Conservation (phyloP, 306 rosid species). For the Cucumis melo region DNA sequence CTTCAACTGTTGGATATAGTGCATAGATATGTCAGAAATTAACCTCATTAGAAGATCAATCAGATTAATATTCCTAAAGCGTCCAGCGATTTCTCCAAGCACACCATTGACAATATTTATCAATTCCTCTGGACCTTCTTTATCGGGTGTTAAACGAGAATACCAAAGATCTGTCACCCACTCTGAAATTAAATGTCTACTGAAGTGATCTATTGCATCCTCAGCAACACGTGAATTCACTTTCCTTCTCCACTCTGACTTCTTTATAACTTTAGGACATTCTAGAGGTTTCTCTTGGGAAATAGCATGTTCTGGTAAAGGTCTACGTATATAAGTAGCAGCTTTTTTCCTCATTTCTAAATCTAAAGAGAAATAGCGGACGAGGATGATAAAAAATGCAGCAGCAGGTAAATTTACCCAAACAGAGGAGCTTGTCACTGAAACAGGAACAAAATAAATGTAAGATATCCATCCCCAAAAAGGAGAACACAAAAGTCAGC, state of each 20-base stretch:
- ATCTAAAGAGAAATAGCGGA: constrained; percentile 80
- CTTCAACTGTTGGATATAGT: background rate
- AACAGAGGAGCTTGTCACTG: constrained; percentile 98
- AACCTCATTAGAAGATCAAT: constrained; percentile 93
- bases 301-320: constrained; percentile 28
- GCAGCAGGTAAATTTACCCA: constrained; percentile 97
- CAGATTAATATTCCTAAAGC: constrained; percentile 74
- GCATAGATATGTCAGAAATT: constrained; percentile 9
- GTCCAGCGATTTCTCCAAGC: constrained; percentile 79
- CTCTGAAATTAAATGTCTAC: constrained; percentile 76
- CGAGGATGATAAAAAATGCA: constrained; percentile 51
- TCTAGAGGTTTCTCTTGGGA: constrained; percentile 42
- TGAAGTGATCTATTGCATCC: constrained; percentile 77
- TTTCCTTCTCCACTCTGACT: constrained; percentile 72
- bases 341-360: constrained; percentile 81
- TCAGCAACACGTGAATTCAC: constrained; percentile 90
- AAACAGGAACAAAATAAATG: constrained; percentile 23
- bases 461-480: background rate
- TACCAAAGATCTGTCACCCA: constrained; percentile 96
- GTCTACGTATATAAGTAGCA: constrained; percentile 55
- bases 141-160: constrained; percentile 78
- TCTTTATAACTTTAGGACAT: constrained; percentile 34
- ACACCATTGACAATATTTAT: constrained; percentile 53
- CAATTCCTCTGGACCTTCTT: constrained; percentile 89
- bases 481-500: background rate